Percentiles rank a stretch among this genome's conserved stretches.
Evolutionary conservation across 331 rosid species (phyloP).

Genomic region (Malus hybrid): DNA sequence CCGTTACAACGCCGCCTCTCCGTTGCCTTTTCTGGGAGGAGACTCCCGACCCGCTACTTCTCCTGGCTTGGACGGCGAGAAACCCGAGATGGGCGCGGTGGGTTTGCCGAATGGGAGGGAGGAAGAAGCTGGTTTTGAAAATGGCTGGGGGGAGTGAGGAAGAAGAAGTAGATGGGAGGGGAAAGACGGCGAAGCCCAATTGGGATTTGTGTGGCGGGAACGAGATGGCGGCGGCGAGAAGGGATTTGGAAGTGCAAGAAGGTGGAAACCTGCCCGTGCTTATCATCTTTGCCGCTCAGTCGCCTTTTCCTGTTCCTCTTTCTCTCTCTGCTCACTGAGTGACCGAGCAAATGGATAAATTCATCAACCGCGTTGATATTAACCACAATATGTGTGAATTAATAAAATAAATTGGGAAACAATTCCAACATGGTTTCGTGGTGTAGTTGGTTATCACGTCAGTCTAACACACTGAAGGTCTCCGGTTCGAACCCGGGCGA

Average conservation of each 20-base stretch:
- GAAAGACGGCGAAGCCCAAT: background rate
- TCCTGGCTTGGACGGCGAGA: background rate
- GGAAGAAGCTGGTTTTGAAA: constrained; percentile 1
- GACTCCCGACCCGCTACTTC: constrained; percentile 5
- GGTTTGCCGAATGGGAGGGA: constrained; percentile 15
- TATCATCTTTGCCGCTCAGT: constrained; percentile 35
- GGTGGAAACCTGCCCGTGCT: constrained; percentile 22
- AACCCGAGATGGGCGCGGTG: constrained; percentile 14
- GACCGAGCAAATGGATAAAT: background rate
- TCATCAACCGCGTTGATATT: accelerated
- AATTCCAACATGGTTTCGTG: background rate
- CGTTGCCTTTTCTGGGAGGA: constrained; percentile 20
- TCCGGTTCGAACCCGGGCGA: constrained; percentile 18
- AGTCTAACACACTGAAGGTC: constrained; percentile 24
- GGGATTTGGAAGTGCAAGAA: constrained; percentile 12
- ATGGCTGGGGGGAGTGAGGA: background rate
- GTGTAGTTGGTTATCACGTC: constrained; percentile 28
- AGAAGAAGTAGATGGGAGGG: background rate
- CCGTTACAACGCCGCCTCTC: constrained; percentile 4
- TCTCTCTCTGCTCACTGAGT: background rate
- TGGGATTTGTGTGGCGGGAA: constrained; percentile 10
- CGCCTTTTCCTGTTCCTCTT: background rate
- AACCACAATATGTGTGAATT: background rate
- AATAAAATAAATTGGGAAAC: background rate
- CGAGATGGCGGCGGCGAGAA: constrained; percentile 10